Percentiles rank a stretch among this genome's conserved stretches.
These are phyloP conservation scores for Cutaneotrichosporon sp. DNA, from an alignment of 1,284 basidiomycete genomes.

Conservation along the genomic window DNA sequence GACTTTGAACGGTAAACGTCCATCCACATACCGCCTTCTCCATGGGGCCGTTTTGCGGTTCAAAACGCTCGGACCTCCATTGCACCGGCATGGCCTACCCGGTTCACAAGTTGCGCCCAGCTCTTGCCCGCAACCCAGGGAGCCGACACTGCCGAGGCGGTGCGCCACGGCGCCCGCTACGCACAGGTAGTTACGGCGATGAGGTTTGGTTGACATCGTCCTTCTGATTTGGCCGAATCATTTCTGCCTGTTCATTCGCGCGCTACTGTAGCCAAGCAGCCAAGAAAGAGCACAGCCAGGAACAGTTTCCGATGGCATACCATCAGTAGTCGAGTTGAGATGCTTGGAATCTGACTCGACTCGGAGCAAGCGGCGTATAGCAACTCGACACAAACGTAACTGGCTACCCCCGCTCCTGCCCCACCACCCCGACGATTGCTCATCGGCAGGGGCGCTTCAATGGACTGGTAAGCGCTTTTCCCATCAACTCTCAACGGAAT, in stretches of 20 bases:
- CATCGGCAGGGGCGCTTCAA: neutral
- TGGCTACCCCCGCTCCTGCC: neutral
- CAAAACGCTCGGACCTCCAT: neutral
- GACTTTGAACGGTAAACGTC: neutral
- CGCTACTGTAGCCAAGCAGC: neutral
- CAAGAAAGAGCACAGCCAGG: neutral
- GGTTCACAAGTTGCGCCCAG: neutral
- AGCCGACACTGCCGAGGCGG: neutral
- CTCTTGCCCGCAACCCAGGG: neutral
- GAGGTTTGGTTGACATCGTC: neutral
- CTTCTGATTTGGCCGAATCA: conserved; percentile 4
- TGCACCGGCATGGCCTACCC: neutral
- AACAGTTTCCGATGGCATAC: conserved; percentile 1
- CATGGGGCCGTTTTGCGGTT: neutral
- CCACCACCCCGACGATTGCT: neutral
- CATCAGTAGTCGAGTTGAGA: neutral
- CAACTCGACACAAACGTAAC: neutral
- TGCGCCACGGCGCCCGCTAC: neutral
- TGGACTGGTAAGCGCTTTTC: neutral
- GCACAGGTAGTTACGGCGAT: neutral
- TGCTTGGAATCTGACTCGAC: neutral
- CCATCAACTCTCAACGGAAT: neutral
- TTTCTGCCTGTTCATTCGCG: neutral
- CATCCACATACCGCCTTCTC: neutral
- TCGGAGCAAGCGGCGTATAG: neutral